Evolutionary conservation across 2,329 filamentous ascomycete species (phyloP).

Genomic region (Ceratocystis variospora): DNA sequence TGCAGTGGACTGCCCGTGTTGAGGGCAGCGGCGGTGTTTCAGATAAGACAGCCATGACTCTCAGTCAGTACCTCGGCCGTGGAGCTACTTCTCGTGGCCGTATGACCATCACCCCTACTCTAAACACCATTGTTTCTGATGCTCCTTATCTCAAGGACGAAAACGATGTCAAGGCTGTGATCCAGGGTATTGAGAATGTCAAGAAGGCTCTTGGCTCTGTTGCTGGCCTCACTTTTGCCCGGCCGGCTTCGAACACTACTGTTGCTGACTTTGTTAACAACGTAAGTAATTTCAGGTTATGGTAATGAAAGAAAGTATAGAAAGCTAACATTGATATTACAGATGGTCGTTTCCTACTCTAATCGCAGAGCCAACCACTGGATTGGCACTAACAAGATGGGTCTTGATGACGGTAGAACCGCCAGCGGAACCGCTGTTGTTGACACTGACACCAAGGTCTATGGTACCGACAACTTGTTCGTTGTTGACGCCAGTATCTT

Average conservation of each 20-base stretch:
- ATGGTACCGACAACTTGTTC: slow-evolving; percentile 54
- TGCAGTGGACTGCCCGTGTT: slow-evolving; percentile 54
- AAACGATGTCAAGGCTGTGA: slow-evolving; percentile 49
- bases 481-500: slow-evolving; percentile 57
- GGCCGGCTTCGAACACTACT: slow-evolving; percentile 38
- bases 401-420: slow-evolving; percentile 38
- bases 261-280: slow-evolving; percentile 43
- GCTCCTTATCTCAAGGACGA: slow-evolving; percentile 46
- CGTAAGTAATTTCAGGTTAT: slow-evolving; percentile 25
- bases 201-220: slow-evolving; percentile 40
- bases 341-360: slow-evolving; percentile 26
- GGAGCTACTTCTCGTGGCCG: slow-evolving; percentile 48
- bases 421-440: slow-evolving; percentile 44
- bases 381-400: slow-evolving; percentile 48
- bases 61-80: slow-evolving; percentile 50
- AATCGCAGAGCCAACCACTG: slow-evolving; percentile 38
- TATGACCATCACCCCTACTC: slow-evolving; percentile 43
- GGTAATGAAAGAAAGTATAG: neutral
- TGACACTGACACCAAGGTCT: slow-evolving; percentile 49
- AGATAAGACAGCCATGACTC: slow-evolving; percentile 32
- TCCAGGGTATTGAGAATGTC: slow-evolving; percentile 48
- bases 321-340: slow-evolving; percentile 6
- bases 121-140: slow-evolving; percentile 45
- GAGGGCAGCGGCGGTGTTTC: slow-evolving; percentile 37
- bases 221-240: slow-evolving; percentile 36